phyloP scores from a whole-genome alignment of 129 eudicot genomes.

The Gnaphalium uliginosum region DNA sequence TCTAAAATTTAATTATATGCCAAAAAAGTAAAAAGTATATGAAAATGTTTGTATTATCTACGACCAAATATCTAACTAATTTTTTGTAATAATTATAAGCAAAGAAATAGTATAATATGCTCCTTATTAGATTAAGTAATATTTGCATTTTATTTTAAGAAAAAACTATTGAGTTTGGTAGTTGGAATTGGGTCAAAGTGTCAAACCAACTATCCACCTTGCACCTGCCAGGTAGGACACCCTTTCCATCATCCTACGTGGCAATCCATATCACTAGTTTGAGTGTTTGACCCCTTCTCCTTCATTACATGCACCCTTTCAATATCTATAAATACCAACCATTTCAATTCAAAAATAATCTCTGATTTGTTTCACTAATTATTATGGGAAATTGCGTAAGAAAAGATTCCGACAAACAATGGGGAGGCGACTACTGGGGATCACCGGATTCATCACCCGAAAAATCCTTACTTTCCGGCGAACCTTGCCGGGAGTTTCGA shows the following conservation, averaged over 20 bases:
- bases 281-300: constrained; percentile 22
- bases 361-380: constrained; percentile 15
- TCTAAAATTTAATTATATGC: no score
- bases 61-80: no score
- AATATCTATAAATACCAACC: constrained; percentile 23
- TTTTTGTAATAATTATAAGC: no score
- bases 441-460: constrained; percentile 31
- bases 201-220: constrained; percentile 19
- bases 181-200: constrained; percentile 18
- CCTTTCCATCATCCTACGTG: constrained; percentile 30
- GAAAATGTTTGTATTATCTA: no score
- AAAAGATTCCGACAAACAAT: constrained; percentile 35
- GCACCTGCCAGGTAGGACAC: constrained; percentile 35
- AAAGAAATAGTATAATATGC: no score
- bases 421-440: constrained; percentile 62
- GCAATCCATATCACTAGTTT: constrained; percentile 19
- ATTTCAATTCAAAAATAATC: constrained; percentile 10
- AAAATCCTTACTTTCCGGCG: constrained; percentile 11
- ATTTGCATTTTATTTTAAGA: background rate
- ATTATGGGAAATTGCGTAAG: constrained; percentile 55
- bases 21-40: no score
- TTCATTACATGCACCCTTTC: constrained; percentile 17
- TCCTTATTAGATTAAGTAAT: no score
- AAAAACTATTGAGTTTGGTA: background rate
- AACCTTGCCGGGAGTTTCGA: background rate